Percentiles rank a stretch among this genome's conserved stretches.
Conservation (phyloP, 805 yeast genomes). For the Ogataea ganodermae region DNA sequence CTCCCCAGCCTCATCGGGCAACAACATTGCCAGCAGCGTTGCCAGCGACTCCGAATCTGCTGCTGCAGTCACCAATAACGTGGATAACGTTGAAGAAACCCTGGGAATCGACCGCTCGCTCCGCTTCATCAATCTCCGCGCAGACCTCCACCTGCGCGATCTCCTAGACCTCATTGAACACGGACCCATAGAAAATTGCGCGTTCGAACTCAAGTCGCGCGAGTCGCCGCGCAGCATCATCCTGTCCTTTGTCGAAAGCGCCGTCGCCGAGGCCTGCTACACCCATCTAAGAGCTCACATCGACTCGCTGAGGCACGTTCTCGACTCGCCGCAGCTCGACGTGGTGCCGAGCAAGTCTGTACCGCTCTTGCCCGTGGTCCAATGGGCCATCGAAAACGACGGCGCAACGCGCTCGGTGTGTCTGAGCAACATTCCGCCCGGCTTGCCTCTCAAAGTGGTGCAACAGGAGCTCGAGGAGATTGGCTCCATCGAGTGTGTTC, state of each 20-base stretch:
- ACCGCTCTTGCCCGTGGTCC: slow-evolving; percentile 31
- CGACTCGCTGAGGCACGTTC: slow-evolving; percentile 27
- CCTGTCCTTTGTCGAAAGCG: slow-evolving; percentile 29
- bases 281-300: slow-evolving; percentile 14
- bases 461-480: slow-evolving; percentile 37
- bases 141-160: slow-evolving; percentile 22
- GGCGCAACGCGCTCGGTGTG: slow-evolving; percentile 35
- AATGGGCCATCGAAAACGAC: slow-evolving; percentile 32
- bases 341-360: slow-evolving; percentile 36
- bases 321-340: slow-evolving; percentile 41
- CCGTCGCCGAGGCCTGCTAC: slow-evolving; percentile 27
- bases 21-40: not conserved
- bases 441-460: slow-evolving; percentile 26
- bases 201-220: slow-evolving; percentile 35
- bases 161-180: slow-evolving; percentile 47
- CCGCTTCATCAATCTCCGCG: slow-evolving; percentile 22
- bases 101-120: slow-evolving; percentile 22
- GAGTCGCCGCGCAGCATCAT: slow-evolving; percentile 15
- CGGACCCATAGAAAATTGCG: slow-evolving; percentile 66
- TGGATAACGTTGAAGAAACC: too few relatives aligned
- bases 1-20: not conserved
- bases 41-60: too few relatives aligned
- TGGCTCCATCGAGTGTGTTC: slow-evolving; percentile 45
- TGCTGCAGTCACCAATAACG: too few relatives aligned
- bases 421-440: slow-evolving; percentile 28